Conservation (phyloP, 2,329 filamentous ascomycete species). For the Dissoconium aciculare region DNA sequence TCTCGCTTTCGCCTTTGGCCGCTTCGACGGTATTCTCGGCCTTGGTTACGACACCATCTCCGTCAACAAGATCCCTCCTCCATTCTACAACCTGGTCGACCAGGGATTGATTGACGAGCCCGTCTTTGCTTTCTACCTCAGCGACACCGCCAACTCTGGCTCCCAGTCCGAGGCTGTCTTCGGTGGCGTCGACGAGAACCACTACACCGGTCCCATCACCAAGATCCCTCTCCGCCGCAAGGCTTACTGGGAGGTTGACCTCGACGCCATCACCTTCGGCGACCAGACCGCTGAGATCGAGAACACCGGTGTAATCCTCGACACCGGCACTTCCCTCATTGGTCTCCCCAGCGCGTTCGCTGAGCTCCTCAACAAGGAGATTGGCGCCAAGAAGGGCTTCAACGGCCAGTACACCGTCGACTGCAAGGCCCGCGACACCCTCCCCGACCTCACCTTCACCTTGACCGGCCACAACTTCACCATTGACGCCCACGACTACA, state of each 20-base stretch:
- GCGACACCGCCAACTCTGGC: slow-evolving; percentile 53
- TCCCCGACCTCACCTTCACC: slow-evolving; percentile 85
- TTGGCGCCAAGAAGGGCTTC: slow-evolving; percentile 94
- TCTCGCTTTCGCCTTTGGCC: slow-evolving; percentile 91
- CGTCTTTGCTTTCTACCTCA: slow-evolving; percentile 94
- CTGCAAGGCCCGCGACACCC: slow-evolving; percentile 63
- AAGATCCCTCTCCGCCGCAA: slow-evolving; percentile 93
- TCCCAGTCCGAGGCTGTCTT: slow-evolving; percentile 78
- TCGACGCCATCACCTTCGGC: slow-evolving; percentile 82
- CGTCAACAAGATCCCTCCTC: slow-evolving; percentile 88
- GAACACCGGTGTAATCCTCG: slow-evolving; percentile 87
- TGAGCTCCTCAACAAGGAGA: slow-evolving; percentile 92
- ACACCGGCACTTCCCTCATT: slow-evolving; percentile 96
- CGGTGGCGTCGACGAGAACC: slow-evolving; percentile 69
- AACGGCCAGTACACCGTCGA: slow-evolving; percentile 95
- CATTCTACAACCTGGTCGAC: slow-evolving; percentile 91
- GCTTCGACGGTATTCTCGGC: slow-evolving; percentile 93
- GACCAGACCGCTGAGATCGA: slow-evolving; percentile 77
- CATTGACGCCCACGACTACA: slow-evolving; percentile 80
- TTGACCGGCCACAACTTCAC: slow-evolving; percentile 86
- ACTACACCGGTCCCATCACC: slow-evolving; percentile 73
- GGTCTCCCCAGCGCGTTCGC: slow-evolving; percentile 81
- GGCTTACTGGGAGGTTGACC: slow-evolving; percentile 99
- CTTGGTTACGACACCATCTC: slow-evolving; percentile 90
- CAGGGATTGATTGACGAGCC: slow-evolving; percentile 81